Percentiles rank a stretch among this genome's conserved stretches.
Conservation (phyloP, 2,329 filamentous ascomycete genomes). For the Nigrospora osmanthi region DNA sequence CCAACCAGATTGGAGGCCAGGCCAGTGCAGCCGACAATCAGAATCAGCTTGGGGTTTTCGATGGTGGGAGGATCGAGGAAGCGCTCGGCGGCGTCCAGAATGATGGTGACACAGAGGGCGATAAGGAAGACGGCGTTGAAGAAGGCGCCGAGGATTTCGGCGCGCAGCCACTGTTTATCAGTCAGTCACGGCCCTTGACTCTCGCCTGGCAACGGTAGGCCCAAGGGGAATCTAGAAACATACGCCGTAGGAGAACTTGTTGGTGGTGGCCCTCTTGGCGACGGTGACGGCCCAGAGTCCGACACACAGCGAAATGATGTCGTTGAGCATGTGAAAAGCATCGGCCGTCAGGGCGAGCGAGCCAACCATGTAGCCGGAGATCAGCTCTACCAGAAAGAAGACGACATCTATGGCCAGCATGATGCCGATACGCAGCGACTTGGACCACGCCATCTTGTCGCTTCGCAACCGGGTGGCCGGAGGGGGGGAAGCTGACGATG, state of each 20-base stretch:
- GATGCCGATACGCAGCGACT: slow-evolving; percentile 84
- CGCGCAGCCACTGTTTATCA: slow-evolving; percentile 73
- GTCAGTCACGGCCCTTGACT: not conserved
- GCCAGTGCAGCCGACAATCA: slow-evolving; percentile 81
- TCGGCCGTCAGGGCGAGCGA: slow-evolving; percentile 93
- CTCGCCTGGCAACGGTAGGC: not conserved
- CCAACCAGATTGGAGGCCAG: slow-evolving; percentile 84
- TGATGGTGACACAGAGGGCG: slow-evolving; percentile 90
- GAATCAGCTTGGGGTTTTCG: slow-evolving; percentile 74
- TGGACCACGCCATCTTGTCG: slow-evolving; percentile 72
- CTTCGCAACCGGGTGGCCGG: not conserved
- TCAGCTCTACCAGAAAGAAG: slow-evolving; percentile 88
- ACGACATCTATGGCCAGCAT: slow-evolving; percentile 83
- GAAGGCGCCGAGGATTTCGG: slow-evolving; percentile 90
- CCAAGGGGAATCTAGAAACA: not conserved
- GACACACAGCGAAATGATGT: slow-evolving; percentile 89
- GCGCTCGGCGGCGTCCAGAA: slow-evolving; percentile 88
- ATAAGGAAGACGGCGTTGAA: slow-evolving; percentile 98
- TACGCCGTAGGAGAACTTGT: slow-evolving; percentile 92
- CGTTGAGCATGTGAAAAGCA: slow-evolving; percentile 99
- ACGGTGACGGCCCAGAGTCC: slow-evolving; percentile 93
- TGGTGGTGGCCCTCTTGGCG: slow-evolving; percentile 75
- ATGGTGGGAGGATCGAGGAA: slow-evolving; percentile 89
- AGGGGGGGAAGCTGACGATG: not conserved
- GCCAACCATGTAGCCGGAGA: slow-evolving; percentile 77